Conservation (phyloP, 2,329 filamentous ascomycete species). For the Fusarium praegraminearum region DNA sequence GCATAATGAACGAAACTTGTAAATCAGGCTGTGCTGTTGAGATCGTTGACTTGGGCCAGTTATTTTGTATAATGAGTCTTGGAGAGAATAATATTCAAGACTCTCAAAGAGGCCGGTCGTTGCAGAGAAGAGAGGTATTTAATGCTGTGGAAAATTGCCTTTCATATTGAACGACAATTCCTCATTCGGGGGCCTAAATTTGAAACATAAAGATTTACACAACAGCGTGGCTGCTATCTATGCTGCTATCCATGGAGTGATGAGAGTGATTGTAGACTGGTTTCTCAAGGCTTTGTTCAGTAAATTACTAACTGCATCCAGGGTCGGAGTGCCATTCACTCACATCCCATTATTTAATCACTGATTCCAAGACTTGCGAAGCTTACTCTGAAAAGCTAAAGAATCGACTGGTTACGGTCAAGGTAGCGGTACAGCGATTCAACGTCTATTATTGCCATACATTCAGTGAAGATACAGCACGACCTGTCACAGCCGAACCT, state of each 20-base stretch:
- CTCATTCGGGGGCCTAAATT: neutral
- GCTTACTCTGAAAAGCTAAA: neutral
- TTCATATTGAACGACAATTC: neutral
- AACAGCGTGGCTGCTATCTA: neutral
- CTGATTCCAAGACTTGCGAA: neutral
- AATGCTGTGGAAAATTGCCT: neutral
- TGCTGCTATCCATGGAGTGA: neutral
- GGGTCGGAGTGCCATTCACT: neutral
- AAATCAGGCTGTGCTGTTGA: too few species aligned
- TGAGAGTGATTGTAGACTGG: neutral
- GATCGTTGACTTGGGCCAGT: too few species aligned
- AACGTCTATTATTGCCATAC: neutral
- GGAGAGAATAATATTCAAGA: neutral
- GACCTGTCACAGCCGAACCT: neutral
- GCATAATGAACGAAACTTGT: too few species aligned
- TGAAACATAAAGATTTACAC: neutral
- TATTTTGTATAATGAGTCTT: too few species aligned
- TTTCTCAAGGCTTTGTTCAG: neutral
- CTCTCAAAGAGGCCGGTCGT: neutral
- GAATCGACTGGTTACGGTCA: neutral
- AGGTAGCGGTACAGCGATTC: neutral
- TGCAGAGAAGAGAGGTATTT: neutral
- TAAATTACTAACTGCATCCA: neutral
- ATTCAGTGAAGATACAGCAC: neutral
- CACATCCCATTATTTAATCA: neutral